Evolutionary conservation across 2,329 filamentous ascomycete genomes (phyloP), one percentile per base, ranked within the genome.

Genomic region (Raffaelea albimanens): DNA sequence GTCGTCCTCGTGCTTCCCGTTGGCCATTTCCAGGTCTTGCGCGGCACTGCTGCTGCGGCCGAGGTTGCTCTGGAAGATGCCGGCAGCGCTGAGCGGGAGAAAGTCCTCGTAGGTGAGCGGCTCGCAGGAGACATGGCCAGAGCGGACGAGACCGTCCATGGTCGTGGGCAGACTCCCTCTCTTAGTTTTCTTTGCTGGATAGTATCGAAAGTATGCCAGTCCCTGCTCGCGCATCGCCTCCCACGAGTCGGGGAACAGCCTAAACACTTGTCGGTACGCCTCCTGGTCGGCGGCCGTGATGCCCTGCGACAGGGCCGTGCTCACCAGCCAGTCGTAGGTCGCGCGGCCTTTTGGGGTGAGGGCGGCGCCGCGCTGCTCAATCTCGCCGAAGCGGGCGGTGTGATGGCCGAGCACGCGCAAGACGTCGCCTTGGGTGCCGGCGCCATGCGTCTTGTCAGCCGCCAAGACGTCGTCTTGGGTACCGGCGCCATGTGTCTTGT

Each of bases 81-180:
- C 45, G 14, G 44, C 40, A 18, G 36, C 73, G 1, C 70, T 74
- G 2, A 77, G 57, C 0, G 73, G 73, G 4, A 77, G 58, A 43
- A 76, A 77, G 46, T 76, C 73, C 49, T 77, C 73, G 48, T 77
- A 77, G 0, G 67, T 73, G 18, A 76, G 64, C 2, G 73, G 69
- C 3, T 63, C 55, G 5, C 60, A 62, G 36, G 61, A 54, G 0
- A 76, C 34, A 3, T 62, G 22, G 0, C 63, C 62, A 0, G 58
- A 44, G 2, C 54, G 46, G 2, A 73, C 44, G 1, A 72, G 58
- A 1, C 56, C 41, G 2, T 64, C 1, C 54, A 63, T 25, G 20
- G 4, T 45, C 16, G n/a, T 16, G 31, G 20, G 19, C 33, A 10
- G 7, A 8, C 13, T 16, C 9, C 14, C 10, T 16, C 8, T 4